Evolutionary conservation across 805 yeast species (phyloP), one percentile per base, ranked within the genome.

Genomic region (Candida boidinii): DNA sequence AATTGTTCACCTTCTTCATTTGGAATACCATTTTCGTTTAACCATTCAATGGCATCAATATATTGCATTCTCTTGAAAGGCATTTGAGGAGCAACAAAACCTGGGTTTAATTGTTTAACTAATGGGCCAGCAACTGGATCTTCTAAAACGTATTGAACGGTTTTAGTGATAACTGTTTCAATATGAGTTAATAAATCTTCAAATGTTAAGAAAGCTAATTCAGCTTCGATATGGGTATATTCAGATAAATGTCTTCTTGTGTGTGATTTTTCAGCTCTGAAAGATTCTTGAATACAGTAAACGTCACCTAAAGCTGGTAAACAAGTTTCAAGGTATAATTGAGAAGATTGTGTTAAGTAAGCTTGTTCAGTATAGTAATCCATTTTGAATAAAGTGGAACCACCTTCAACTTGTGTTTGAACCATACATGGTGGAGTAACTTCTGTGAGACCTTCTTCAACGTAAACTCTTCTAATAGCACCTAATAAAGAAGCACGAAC

Each of bases 371-470:
- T 97, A 58, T 92, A 92, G 68, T 94, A 92, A 58, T 84, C 82
- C 66, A 92, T 68, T 51, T 79, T 77, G 70, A 92, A 92, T 54
- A 92, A 69, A 13, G 98, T 92, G 25, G 96, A 83, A 34, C 99
- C 99, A 58, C 99, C 98, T 66, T 92, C 99, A 39, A 92, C 99
- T 68, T 92, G 97, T 25, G 96, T 88, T 66, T 92, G 98, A 36
- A 92, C 99, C 97, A 92, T 92, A 64, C 97, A 88, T 53, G 99
- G 99, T 29, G 98, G 96, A 25, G 97, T 92, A 39, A 94, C 96
- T 69, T 92, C 99, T 21, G 76, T 64, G 33, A 88, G 53, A 22
- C 74, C 71, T 63, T 80, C 85, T 51, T 85, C 92, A 17, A 56
- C 66, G 55, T 72, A 90, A 38, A 81, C 81, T 45, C 76, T 70